phyloP scores from a whole-genome alignment of 768 basidiomycete genomes.

The Leccinum longicurvipes region DNA sequence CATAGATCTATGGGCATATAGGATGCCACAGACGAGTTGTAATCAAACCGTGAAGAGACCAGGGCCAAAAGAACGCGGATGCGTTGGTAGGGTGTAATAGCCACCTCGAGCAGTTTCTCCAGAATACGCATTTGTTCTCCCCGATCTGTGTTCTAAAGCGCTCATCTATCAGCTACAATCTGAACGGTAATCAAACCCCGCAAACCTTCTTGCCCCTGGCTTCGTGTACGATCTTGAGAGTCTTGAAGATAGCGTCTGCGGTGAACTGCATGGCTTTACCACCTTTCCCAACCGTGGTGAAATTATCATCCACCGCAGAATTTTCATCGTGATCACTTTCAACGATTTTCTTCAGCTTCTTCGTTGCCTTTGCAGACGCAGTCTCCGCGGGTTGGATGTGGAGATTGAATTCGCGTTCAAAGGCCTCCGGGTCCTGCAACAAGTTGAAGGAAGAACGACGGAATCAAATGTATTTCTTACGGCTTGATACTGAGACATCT shows the following conservation, averaged over 20 bases:
- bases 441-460: background rate
- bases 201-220: conserved; percentile 93
- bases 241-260: conserved; percentile 87
- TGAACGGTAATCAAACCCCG: background rate
- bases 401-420: conserved; percentile 70
- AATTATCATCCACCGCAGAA: conserved; percentile 53
- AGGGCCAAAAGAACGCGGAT: conserved; percentile 93
- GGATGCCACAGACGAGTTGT: conserved; percentile 80
- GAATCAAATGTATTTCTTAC: conserved; percentile 39
- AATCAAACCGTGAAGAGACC: conserved; percentile 94
- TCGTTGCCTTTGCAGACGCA: conserved; percentile 34
- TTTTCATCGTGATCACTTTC: conserved; percentile 41
- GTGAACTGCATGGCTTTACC: conserved; percentile 82
- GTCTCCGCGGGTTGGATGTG: conserved; percentile 47
- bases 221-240: conserved; percentile 86
- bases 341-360: conserved; percentile 34
- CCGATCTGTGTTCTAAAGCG: conserved; percentile 86
- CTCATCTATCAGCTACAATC: conserved; percentile 11
- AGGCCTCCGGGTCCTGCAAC: conserved; percentile 80
- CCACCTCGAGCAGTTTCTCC: conserved; percentile 80
- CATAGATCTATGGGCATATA: conserved; percentile 94
- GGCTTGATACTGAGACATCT: conserved; percentile 74
- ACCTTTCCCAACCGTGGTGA: conserved; percentile 88
- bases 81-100: conserved; percentile 84
- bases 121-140: conserved; percentile 91